Percentiles rank a stretch among this genome's conserved stretches.
These are phyloP conservation scores for Neofusicoccum laricinum DNA, from an alignment of 2,329 filamentous ascomycete species.

Conservation along the genomic window DNA sequence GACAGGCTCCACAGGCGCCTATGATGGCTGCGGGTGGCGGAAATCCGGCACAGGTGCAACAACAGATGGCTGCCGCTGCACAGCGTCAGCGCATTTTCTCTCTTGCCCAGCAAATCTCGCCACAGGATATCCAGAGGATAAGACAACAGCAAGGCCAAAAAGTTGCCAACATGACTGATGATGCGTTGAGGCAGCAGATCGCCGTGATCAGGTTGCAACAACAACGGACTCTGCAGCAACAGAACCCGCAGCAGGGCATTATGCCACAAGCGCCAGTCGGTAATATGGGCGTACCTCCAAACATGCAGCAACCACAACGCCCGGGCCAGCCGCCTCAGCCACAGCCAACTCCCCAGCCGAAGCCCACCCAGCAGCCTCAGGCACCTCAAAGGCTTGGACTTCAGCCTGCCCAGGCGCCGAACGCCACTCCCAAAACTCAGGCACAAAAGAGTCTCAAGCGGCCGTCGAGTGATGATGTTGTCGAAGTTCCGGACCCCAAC, in stretches of 20 bases:
- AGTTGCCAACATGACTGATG: constrained; percentile 34
- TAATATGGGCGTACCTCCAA: constrained; percentile 14
- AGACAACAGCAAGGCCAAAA: constrained; percentile 22
- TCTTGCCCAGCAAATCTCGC: constrained; percentile 8
- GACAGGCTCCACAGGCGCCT: constrained; percentile 38
- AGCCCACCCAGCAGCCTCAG: constrained; percentile 23
- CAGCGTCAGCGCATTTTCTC: constrained; percentile 2
- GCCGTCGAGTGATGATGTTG: constrained; percentile 39
- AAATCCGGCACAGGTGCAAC: constrained; percentile 9
- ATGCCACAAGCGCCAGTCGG: constrained; percentile 28
- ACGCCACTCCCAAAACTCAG: constrained; percentile 22
- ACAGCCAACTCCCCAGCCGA: constrained; percentile 19
- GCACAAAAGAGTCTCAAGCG: constrained; percentile 34
- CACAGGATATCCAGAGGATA: constrained; percentile 18
- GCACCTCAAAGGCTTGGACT: constrained; percentile 22
- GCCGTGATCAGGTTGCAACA: constrained; percentile 33
- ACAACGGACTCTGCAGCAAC: constrained; percentile 27
- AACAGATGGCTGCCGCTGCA: neutral
- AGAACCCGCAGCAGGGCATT: constrained; percentile 25
- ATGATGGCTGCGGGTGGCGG: constrained; percentile 33
- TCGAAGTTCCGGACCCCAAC: constrained; percentile 36
- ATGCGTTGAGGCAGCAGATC: constrained; percentile 36
- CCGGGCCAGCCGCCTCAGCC: constrained; percentile 16
- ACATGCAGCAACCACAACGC: constrained; percentile 28
- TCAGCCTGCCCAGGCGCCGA: constrained; percentile 24